Evolutionary conservation across 441 rosid genomes (phyloP).

Genomic region (Populus hybrid): DNA sequence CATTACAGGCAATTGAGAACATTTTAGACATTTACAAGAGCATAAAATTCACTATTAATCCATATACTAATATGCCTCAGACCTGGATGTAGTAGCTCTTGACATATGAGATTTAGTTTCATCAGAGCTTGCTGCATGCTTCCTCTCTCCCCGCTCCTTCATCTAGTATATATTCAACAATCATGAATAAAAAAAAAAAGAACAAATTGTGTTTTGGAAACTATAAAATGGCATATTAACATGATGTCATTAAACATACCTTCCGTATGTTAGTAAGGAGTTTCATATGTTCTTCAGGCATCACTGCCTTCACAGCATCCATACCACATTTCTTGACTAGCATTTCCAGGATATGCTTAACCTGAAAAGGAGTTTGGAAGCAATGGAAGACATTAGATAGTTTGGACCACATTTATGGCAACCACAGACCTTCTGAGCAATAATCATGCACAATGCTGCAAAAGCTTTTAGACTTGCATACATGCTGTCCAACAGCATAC

Average conservation of each 20-base stretch:
- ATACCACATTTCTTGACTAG: constrained; percentile 89
- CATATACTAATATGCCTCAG: constrained; percentile 1
- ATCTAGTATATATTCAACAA: constrained; percentile 42
- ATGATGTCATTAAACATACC: constrained; percentile 37
- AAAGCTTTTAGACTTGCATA: not conserved
- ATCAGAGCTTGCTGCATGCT: constrained; percentile 50
- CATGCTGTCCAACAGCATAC: not conserved
- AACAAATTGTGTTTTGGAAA: constrained; percentile 12
- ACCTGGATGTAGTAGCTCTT: constrained; percentile 84
- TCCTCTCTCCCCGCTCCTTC: constrained; percentile 78
- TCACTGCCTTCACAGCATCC: constrained; percentile 90
- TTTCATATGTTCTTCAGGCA: constrained; percentile 97
- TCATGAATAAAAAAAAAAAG: constrained; percentile 7
- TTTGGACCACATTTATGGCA: not conserved
- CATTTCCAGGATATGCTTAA: constrained; percentile 92
- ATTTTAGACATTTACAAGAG: not conserved
- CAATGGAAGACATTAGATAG: not conserved
- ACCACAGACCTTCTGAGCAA: not conserved
- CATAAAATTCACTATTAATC: not conserved
- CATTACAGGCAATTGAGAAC: not conserved
- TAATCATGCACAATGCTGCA: not conserved
- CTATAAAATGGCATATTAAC: constrained; percentile 6
- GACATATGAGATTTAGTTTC: constrained; percentile 68
- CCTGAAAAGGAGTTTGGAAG: constrained; percentile 35
- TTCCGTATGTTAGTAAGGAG: constrained; percentile 87